These are phyloP conservation scores for Groenewaldozyma auringiensis DNA, from an alignment of 1,139 yeast species.

Conservation along the genomic window DNA sequence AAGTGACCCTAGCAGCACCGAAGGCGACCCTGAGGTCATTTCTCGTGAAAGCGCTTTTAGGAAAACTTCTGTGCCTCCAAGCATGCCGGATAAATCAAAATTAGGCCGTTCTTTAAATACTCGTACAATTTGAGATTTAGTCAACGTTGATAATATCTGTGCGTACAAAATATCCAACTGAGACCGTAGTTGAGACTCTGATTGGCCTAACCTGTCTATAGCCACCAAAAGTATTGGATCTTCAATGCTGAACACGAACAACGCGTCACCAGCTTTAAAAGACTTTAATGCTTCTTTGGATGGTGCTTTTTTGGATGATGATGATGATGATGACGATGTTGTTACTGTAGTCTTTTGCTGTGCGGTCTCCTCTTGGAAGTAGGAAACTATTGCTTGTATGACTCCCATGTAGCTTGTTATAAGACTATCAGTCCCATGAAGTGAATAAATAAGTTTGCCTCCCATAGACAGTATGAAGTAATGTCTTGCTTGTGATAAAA, in stretches of 20 bases:
- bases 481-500: slow-evolving; percentile 52
- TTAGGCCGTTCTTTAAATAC: slow-evolving; percentile 67
- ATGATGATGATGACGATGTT: neutral
- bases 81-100: slow-evolving; percentile 69
- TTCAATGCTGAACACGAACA: slow-evolving; percentile 54
- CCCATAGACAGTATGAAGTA: slow-evolving; percentile 82
- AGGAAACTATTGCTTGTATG: slow-evolving; percentile 58
- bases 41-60: slow-evolving; percentile 55
- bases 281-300: slow-evolving; percentile 18
- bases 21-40: slow-evolving; percentile 47
- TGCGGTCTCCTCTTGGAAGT: slow-evolving; percentile 29
- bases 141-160: slow-evolving; percentile 71
- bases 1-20: slow-evolving; percentile 52
- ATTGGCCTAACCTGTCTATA: slow-evolving; percentile 49
- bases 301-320: neutral
- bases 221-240: slow-evolving; percentile 72
- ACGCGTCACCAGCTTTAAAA: slow-evolving; percentile 33
- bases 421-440: slow-evolving; percentile 67
- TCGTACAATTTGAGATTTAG: slow-evolving; percentile 63
- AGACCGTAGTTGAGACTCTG: slow-evolving; percentile 47
- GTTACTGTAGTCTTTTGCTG: too few species aligned
- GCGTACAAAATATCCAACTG: slow-evolving; percentile 73
- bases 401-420: slow-evolving; percentile 62
- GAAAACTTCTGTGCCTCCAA: slow-evolving; percentile 60
- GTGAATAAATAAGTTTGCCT: slow-evolving; percentile 85